Base-by-base conservation (phyloP, 2,329 filamentous ascomycete species). In the Ascochyta fabae region DNA sequence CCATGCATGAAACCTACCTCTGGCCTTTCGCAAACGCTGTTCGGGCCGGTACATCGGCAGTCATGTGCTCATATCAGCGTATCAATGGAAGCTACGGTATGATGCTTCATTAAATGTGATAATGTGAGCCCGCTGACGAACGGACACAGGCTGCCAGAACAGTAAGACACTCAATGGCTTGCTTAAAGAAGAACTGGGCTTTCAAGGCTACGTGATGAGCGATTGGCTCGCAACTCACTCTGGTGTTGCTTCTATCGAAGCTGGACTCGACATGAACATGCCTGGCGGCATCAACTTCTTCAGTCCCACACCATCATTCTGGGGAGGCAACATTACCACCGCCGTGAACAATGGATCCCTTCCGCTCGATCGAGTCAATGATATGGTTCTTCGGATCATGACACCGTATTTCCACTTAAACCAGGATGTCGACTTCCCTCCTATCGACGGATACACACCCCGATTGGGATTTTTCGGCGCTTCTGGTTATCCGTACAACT, bases 1-100 rank as follows among this genome's bases (percentile, higher is more conserved):
- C 86, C 0, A 78, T 89, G 53, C 86, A 88, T 60, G 87, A 89
- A 69, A 78, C 84, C 15, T 89, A 89, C 51, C 77, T 86, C 1
- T 89, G 85, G 82, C 86, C 87, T 0, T 90, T 89, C 56, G 81
- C 84, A 57, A 84, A 89, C 53, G 82, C 84, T 0, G 73, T 89
- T 3, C 77, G 73, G 10, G 84, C 85, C 4, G 85, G 85, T 0
- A 81, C 81, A 0, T 82, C 79, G 0, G 83, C 81, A 0, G 74
- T 88, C 35, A 89, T 89, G 87, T 89, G 86, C 59, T 76, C 70
- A 0, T 79, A 79, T 44, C 67, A 79, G 8, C 60, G 68, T 5
- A 57, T 74, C 43, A 75, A 75, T 31, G 64, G 65, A 10, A 64
- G 64, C 7, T 51, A 48, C 29, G 57, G 49, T 50, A 34, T 5